Evolutionary conservation across 2,329 filamentous ascomycete species (phyloP), one percentile per base, ranked within the genome.

Genomic region (Ophiocordyceps camponoti-saundersi): DNA sequence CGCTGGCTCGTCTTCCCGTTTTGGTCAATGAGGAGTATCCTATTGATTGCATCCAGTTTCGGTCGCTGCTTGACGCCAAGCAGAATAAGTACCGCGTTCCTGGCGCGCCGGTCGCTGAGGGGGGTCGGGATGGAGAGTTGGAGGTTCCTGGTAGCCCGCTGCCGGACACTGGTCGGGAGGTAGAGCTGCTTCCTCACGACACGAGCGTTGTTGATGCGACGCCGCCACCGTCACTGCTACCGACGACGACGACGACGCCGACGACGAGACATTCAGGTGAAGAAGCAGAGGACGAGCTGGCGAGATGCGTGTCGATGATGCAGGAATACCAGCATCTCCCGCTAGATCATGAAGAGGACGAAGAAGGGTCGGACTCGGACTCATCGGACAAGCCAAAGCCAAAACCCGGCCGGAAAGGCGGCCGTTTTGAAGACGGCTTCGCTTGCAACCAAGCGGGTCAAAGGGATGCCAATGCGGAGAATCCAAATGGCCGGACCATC

Each of bases 401-500:
- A 20, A 42, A 42, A 18, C n/a, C 48, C 7, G 41, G 48, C 18
- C 52, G 49, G 29, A 66, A 67, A 49, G 50, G 53, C 1, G 53
- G 61, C 10, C 30, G 54, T 3, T 69, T 65, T 50, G 67, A 73
- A 48, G 69, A 73, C 29, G 65, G 64, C 1, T 80, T 78, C 50
- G 65, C 67, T 15, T 80, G 76, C 55, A 71, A 75, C 58, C 66
- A 62, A 32, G 72, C 71, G 2, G 73, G 74, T 11, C 68, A 63
- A 2, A 66, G 63, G 45, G 62, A 67, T 32, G 58, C 59, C 4
- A 58, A 63, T 15, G 56, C 63, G 1, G 58, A 65, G 13, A 85
- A 83, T 53, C 85, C 86, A 0, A 96, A 95, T 58, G 66, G 69
- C 1, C 68, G 73, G 13, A 93, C 85, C 0, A 88, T 95, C 45